Evolutionary conservation across 2,329 filamentous ascomycete genomes (phyloP).

Genomic region (Fusarium sp.): DNA sequence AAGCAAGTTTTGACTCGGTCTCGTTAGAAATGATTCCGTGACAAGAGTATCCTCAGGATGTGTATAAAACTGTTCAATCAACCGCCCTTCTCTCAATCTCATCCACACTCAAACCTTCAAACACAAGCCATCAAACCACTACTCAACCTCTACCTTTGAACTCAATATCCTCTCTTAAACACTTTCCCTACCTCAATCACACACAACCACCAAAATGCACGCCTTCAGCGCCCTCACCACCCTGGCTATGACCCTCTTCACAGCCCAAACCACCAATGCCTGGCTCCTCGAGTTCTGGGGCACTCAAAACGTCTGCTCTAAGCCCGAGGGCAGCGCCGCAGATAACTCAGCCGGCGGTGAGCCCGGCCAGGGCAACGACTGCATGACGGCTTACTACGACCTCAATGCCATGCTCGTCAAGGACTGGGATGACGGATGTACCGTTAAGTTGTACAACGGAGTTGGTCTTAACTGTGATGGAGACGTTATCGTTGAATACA

Average conservation of each 20-base stretch:
- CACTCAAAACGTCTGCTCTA: constrained; percentile 19
- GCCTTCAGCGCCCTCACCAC: constrained; percentile 11
- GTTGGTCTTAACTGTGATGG: background rate
- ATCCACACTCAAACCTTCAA: background rate
- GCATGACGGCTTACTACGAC: constrained; percentile 20
- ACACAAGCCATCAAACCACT: background rate
- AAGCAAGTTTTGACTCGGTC: background rate
- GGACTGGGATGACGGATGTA: constrained; percentile 26
- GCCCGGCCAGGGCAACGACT: constrained; percentile 1
- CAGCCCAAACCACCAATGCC: constrained; percentile 17
- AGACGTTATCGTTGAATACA: background rate
- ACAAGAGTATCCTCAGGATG: background rate
- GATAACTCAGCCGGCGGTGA: constrained; percentile 10
- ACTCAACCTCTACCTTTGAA: background rate
- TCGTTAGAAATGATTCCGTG: background rate
- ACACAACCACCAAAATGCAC: constrained; percentile 5
- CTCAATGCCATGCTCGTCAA: constrained; percentile 19
- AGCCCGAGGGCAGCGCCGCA: constrained; percentile 3
- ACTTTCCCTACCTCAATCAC: background rate
- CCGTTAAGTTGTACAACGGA: constrained; percentile 19
- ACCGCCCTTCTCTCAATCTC: background rate
- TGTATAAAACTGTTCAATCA: background rate
- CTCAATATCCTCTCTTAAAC: background rate
- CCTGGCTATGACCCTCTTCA: constrained; percentile 11
- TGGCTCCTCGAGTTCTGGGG: constrained; percentile 28